Evolutionary conservation across 371 early-diverging fungal genomes (phyloP).

Genomic region (Rhizomucor pusillus): DNA sequence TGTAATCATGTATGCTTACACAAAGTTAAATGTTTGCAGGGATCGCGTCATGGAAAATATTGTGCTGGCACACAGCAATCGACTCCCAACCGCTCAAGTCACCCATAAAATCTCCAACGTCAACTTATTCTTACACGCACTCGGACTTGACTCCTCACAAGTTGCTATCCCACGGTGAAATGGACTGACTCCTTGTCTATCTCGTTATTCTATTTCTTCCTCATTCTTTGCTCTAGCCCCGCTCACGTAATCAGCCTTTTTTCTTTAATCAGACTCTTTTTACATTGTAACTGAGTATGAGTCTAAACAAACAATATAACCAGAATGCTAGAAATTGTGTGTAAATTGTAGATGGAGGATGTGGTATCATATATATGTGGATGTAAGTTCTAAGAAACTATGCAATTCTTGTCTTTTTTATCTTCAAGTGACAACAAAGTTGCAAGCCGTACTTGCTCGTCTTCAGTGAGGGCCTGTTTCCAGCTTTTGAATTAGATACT

Average conservation of each 20-base stretch:
- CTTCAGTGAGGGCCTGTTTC: conserved; percentile 25
- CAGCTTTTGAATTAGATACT: not conserved
- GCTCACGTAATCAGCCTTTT: not conserved
- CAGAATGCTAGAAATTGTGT: too few relatives aligned
- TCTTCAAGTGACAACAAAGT: conserved; percentile 16
- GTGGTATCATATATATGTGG: too few relatives aligned
- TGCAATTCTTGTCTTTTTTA: conserved; percentile 10
- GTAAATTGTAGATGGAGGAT: too few relatives aligned
- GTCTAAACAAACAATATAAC: not conserved
- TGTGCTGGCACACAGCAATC: conserved; percentile 62
- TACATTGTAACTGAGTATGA: not conserved
- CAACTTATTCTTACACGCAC: conserved; percentile 91
- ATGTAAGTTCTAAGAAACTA: not conserved
- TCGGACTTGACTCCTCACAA: conserved; percentile 92
- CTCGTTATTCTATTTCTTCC: too few relatives aligned
- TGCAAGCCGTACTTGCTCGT: conserved; percentile 34
- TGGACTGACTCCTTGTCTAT: too few relatives aligned
- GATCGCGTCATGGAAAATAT: conserved; percentile 86
- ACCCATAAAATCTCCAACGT: conserved; percentile 79
- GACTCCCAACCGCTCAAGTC: conserved; percentile 59
- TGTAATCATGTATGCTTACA: not conserved
- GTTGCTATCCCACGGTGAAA: conserved; percentile 54
- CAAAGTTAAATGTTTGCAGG: conserved; percentile 22
- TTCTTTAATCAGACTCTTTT: not conserved
- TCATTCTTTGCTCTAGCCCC: too few relatives aligned